These are phyloP conservation scores for Scortechinia acanthostroma DNA, from an alignment of 2,329 filamentous ascomycete genomes.

Conservation along the genomic window DNA sequence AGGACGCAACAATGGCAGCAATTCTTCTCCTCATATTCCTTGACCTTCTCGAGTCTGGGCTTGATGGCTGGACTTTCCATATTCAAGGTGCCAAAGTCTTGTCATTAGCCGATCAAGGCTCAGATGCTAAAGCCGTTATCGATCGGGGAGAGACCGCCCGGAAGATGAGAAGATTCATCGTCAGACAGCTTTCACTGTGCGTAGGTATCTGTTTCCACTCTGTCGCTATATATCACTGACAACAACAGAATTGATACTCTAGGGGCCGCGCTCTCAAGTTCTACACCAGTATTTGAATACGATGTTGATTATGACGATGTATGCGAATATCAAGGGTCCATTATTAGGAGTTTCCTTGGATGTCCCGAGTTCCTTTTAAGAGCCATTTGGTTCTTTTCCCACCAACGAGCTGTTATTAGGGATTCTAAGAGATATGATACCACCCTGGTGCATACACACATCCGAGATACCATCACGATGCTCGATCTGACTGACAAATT, in stretches of 20 bases:
- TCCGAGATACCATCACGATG: neutral
- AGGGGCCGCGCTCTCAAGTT: conserved; percentile 16
- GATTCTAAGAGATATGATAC: too few species aligned
- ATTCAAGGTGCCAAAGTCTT: conserved; percentile 7
- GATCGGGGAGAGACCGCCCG: neutral
- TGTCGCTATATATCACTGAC: conserved; percentile 22
- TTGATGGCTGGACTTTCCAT: conserved; percentile 3
- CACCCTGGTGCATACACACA: too few species aligned
- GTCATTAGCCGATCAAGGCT: neutral
- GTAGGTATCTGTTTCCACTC: too few species aligned
- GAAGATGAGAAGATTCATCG: conserved; percentile 22
- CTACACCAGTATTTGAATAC: too few species aligned
- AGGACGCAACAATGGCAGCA: conserved; percentile 18
- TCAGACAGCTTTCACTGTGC: conserved; percentile 19
- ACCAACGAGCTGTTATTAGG: neutral
- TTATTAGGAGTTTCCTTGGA: conserved; percentile 21
- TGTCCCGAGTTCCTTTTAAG: conserved; percentile 19
- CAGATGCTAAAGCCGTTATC: too few species aligned
- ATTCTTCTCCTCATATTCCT: conserved; percentile 13
- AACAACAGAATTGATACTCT: conserved; percentile 22
- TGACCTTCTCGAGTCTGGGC: conserved; percentile 1
- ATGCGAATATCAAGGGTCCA: conserved; percentile 9
- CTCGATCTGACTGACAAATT: neutral
- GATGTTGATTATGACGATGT: too few species aligned
- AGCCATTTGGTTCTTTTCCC: conserved; percentile 6